Evolutionary conservation across 2,329 filamentous ascomycete genomes (phyloP).

Genomic region (Hymenotorrendiella dingleyae): DNA sequence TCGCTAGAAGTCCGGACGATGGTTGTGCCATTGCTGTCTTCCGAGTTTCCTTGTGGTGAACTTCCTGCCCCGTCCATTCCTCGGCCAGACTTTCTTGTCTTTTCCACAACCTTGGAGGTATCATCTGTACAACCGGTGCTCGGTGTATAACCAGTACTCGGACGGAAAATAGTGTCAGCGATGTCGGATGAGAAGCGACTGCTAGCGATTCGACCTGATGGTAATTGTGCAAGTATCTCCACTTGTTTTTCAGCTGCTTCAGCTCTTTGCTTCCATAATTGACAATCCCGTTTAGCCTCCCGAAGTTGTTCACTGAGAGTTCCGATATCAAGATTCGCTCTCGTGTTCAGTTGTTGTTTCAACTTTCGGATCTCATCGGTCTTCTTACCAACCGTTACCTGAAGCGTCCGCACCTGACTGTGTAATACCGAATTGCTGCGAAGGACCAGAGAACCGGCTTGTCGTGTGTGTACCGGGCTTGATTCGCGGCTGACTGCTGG

Average conservation of each 20-base stretch:
- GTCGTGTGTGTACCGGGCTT: not conserved
- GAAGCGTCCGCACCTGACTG: slow-evolving; percentile 43
- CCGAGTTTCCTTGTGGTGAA: no score
- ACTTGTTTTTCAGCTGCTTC: slow-evolving; percentile 50
- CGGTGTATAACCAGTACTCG: slow-evolving; percentile 4
- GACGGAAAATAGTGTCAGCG: slow-evolving; percentile 4
- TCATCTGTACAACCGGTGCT: no score
- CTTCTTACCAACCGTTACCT: slow-evolving; percentile 40
- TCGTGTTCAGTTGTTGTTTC: slow-evolving; percentile 40
- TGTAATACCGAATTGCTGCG: slow-evolving; percentile 36
- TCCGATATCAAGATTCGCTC: slow-evolving; percentile 38
- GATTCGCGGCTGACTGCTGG: not conserved
- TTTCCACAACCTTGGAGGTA: no score
- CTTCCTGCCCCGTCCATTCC: no score
- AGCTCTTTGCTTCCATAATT: slow-evolving; percentile 49
- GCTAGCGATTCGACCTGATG: slow-evolving; percentile 1
- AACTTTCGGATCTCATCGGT: slow-evolving; percentile 42
- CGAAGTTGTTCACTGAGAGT: slow-evolving; percentile 44
- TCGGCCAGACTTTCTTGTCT: no score
- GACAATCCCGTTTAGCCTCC: slow-evolving; percentile 36
- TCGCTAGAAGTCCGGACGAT: no score
- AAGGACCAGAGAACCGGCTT: slow-evolving; percentile 1
- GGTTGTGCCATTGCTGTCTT: no score
- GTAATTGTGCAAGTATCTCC: slow-evolving; percentile 28
- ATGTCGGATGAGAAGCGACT: not conserved